phyloP scores from a whole-genome alignment of 192 early-diverging fungal genomes.

The Glomus cerebriforme region DNA sequence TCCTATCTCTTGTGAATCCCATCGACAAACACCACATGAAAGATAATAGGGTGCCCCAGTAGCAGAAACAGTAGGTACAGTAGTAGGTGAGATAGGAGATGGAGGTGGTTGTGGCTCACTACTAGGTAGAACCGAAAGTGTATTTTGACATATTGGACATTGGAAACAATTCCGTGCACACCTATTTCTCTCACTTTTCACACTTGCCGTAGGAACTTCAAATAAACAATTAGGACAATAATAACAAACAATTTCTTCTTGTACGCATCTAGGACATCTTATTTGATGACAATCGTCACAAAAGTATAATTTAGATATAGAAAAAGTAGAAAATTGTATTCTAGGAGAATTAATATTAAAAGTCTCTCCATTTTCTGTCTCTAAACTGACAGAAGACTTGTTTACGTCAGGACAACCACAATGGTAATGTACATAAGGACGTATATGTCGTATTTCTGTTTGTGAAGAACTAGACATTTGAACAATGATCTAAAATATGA shows the following conservation, averaged over 20 bases:
- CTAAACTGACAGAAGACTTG: not conserved
- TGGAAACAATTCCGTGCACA: conserved; percentile 94
- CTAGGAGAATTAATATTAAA: conserved; percentile 33
- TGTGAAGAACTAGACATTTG: not conserved
- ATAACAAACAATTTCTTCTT: conserved; percentile 85
- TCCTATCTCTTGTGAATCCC: conserved; percentile 92
- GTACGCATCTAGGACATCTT: conserved; percentile 79
- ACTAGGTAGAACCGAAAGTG: conserved; percentile 72
- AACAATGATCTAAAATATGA: too few relatives aligned
- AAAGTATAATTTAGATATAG: conserved; percentile 78
- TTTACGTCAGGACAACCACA: conserved; percentile 38
- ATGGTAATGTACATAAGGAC: conserved; percentile 41
- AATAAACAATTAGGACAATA: conserved; percentile 98
- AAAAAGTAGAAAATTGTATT: conserved; percentile 41
- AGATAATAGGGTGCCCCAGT: conserved; percentile 65
- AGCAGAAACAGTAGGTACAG: conserved; percentile 29
- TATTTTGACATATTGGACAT: conserved; percentile 85
- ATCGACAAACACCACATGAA: conserved; percentile 84
- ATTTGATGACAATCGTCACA: conserved; percentile 86
- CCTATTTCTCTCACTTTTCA: conserved; percentile 95
- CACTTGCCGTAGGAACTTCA: conserved; percentile 93
- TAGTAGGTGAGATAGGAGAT: conserved; percentile 2
- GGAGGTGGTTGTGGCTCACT: conserved; percentile 31
- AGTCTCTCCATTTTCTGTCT: conserved; percentile 1
- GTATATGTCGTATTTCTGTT: conserved; percentile 4